Conservation (phyloP, 2,329 filamentous ascomycete species). For the Pseudopithomyces chartarum region DNA sequence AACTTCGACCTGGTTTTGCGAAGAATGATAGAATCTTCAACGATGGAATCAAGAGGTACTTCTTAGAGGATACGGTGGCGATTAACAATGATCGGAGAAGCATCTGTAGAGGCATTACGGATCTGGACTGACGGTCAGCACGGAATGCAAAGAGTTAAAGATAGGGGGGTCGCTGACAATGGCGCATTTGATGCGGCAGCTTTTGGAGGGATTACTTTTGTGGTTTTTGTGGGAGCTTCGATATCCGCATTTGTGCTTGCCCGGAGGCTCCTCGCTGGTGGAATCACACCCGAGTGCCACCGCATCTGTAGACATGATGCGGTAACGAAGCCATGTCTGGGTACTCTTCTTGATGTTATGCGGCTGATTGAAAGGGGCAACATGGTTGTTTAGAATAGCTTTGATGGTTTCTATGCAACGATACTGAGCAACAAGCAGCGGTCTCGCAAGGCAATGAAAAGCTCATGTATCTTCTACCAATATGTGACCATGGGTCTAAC, state of each 20-base stretch:
- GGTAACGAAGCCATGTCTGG: conserved; percentile 1
- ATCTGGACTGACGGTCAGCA: neutral
- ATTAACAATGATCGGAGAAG: conserved; percentile 42
- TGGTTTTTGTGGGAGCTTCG: conserved; percentile 9
- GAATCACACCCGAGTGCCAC: conserved; percentile 2
- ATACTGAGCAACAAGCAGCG: neutral
- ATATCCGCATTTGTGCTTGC: neutral
- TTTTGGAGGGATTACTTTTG: conserved; percentile 10
- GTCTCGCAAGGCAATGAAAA: neutral
- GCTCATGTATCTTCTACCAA: neutral
- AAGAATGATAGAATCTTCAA: conserved; percentile 48
- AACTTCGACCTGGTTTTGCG: conserved; percentile 41
- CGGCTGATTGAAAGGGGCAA: neutral
- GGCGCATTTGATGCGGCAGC: conserved; percentile 15
- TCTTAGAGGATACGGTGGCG: conserved; percentile 55
- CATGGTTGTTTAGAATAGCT: neutral
- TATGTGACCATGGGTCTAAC: neutral
- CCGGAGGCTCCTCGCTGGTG: neutral
- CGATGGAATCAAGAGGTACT: conserved; percentile 46
- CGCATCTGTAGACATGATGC: conserved; percentile 3
- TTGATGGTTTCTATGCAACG: neutral
- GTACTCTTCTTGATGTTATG: neutral
- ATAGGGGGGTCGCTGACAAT: conserved; percentile 7
- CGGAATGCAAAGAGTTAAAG: neutral
- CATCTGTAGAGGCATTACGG: conserved; percentile 35